These are phyloP conservation scores for Phyllosticta citribraziliensis DNA, from an alignment of 2,329 filamentous ascomycete genomes.

Conservation along the genomic window DNA sequence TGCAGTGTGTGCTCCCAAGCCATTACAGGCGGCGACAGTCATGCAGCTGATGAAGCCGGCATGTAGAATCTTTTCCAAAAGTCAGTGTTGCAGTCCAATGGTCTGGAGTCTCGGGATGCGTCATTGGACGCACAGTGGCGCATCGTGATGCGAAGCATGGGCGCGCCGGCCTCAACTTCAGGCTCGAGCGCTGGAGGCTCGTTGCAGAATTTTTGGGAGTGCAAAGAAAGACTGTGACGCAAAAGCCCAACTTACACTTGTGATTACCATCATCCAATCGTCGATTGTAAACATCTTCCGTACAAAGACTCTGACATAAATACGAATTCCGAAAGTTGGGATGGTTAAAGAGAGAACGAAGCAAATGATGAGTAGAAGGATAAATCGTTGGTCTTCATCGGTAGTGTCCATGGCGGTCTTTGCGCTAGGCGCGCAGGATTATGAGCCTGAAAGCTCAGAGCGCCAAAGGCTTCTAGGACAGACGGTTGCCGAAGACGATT, in stretches of 20 bases:
- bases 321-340: neutral
- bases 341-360: neutral
- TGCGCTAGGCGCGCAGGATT: neutral
- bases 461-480: neutral
- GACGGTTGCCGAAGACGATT: neutral
- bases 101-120: neutral
- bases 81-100: neutral
- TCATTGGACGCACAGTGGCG: neutral
- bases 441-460: neutral
- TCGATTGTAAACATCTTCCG: neutral
- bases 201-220: neutral
- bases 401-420: neutral
- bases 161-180: neutral
- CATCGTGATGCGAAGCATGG: conserved; percentile 1
- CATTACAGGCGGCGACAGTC: neutral
- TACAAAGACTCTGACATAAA: neutral
- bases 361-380: conserved; percentile 1
- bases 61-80: neutral
- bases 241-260: neutral
- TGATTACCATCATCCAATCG: conserved; percentile 1
- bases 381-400: conserved; percentile 1
- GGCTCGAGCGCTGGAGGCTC: conserved; percentile 2
- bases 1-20: neutral
- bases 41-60: neutral
- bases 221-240: neutral